Base-by-base conservation (phyloP, 306 rosid species). In the Glycine latifolia region DNA sequence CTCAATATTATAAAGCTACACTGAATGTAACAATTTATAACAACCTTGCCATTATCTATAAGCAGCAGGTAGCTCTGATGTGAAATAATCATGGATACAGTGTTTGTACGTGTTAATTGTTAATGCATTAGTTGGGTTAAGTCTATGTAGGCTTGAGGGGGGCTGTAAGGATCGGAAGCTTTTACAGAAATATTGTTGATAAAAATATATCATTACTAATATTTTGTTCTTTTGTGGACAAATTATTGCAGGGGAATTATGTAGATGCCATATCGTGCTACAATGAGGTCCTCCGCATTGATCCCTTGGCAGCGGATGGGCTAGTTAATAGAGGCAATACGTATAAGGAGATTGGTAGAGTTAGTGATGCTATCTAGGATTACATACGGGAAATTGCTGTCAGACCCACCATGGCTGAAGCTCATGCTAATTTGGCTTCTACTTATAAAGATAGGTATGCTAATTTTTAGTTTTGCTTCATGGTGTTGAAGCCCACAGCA, bases 251-350 rank as follows among this genome's bases (percentile, higher is more conserved):
- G 99, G 99, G 99, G 55, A 96, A 92, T 81, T 96, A 93, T 75
- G 92, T 90, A 59, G 99, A 96, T 91, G 99, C 99, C 59, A 92
- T 96, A 81, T 92, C 98, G 41, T 96, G 99, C 89, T 96, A 96
- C 88, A 96, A 92, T 73, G 99, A 96, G 86, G 98, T 96, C 53
- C 98, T 96, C 68, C 95, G 98, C 59, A 93, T 96, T 80, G 99
- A 96, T 86, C 98, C 99, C 68, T 78, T 96, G 91, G 99, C 99
- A 61, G 99, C 97, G 71, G 99, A 96, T 82, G 97, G 99, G 73
- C 97, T 96, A 82, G 99, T 96, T 75, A 96, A 96, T 71, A 92
- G 99, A 89, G 99, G 99, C 10, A 96, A 96, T 86, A 96, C 99
- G 2, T 96, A 87, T 79, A 96, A 96, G 90, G 99, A 96, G 93